A percentile compares a stretch with the other conserved stretches of the same genome.
Evolutionary conservation across 768 basidiomycete genomes (phyloP).

Genomic region (Lactarius sp.): DNA sequence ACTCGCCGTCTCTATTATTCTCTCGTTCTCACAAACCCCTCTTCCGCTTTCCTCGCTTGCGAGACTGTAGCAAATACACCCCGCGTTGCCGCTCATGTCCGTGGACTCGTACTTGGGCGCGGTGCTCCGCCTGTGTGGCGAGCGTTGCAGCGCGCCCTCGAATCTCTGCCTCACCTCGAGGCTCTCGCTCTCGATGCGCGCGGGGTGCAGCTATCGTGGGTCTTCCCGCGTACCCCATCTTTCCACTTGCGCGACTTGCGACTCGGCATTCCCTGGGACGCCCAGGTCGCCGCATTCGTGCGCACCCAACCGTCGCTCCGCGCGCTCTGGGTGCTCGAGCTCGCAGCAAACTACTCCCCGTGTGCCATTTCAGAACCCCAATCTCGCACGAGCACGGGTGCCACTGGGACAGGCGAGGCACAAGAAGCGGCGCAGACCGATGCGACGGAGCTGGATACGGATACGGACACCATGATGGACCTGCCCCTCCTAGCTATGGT

Average conservation of each 20-base stretch:
- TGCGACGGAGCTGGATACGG: not conserved
- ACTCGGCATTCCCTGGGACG: conserved; percentile 48
- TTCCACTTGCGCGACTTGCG: conserved; percentile 49
- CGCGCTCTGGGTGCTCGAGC: conserved; percentile 33
- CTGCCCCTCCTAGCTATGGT: conserved; percentile 42
- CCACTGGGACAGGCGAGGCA: not conserved
- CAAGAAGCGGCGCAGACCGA: not conserved
- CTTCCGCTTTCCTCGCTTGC: conserved; percentile 36
- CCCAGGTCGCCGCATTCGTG: conserved; percentile 44
- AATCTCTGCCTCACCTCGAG: conserved; percentile 42
- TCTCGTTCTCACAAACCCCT: conserved; percentile 38
- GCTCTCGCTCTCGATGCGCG: conserved; percentile 37
- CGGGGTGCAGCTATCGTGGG: conserved; percentile 36
- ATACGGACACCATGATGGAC: conserved; percentile 6
- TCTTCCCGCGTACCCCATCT: conserved; percentile 37
- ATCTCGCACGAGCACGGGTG: not conserved
- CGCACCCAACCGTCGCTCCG: conserved; percentile 42
- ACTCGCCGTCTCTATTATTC: conserved; percentile 44
- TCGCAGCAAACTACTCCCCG: conserved; percentile 11
- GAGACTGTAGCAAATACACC: conserved; percentile 36
- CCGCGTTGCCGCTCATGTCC: conserved; percentile 38
- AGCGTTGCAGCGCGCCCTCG: conserved; percentile 40
- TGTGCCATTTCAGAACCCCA: not conserved
- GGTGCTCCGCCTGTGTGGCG: conserved; percentile 41
- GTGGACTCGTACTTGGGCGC: conserved; percentile 25